Conservation (phyloP, 1,284 basidiomycete species). For the Moniliophthora roreri region DNA sequence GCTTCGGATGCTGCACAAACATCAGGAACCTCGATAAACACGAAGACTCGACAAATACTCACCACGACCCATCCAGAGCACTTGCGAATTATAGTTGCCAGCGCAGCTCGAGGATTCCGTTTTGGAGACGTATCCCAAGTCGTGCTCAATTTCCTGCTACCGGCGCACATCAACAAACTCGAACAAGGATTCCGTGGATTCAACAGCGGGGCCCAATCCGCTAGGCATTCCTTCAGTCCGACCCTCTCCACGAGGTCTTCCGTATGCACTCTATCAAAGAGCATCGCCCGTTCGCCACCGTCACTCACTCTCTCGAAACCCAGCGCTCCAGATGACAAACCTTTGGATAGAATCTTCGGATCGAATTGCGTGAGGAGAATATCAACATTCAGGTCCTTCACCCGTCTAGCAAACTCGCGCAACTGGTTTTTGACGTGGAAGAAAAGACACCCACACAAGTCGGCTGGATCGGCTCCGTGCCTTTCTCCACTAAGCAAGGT, state of each 20-base stretch:
- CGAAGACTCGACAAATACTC: slow-evolving; percentile 7
- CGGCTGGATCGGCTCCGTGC: slow-evolving; percentile 31
- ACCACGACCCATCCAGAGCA: slow-evolving; percentile 29
- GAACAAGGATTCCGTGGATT: slow-evolving; percentile 32
- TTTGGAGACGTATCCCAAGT: slow-evolving; percentile 23
- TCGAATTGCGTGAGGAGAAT: slow-evolving; percentile 42
- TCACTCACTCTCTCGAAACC: no score
- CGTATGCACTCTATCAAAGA: slow-evolving; percentile 40
- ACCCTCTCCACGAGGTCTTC: slow-evolving; percentile 34
- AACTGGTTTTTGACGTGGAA: slow-evolving; percentile 43
- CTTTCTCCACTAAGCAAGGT: slow-evolving; percentile 30
- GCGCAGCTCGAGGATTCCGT: slow-evolving; percentile 27
- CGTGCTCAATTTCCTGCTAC: slow-evolving; percentile 31
- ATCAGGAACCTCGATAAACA: neutral
- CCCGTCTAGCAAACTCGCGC: slow-evolving; percentile 35
- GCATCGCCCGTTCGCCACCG: slow-evolving; percentile 31
- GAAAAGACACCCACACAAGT: slow-evolving; percentile 44
- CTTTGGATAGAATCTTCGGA: slow-evolving; percentile 35
- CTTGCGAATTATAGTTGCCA: slow-evolving; percentile 31
- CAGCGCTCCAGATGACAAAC: slow-evolving; percentile 32
- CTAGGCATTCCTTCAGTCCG: slow-evolving; percentile 31
- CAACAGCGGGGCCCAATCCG: slow-evolving; percentile 38
- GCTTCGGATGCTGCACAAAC: slow-evolving; percentile 18
- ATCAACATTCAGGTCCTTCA: slow-evolving; percentile 36
- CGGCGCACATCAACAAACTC: slow-evolving; percentile 36